phyloP scores from a whole-genome alignment of 73 alveolate species.

The Paraurostyla sp. region DNA sequence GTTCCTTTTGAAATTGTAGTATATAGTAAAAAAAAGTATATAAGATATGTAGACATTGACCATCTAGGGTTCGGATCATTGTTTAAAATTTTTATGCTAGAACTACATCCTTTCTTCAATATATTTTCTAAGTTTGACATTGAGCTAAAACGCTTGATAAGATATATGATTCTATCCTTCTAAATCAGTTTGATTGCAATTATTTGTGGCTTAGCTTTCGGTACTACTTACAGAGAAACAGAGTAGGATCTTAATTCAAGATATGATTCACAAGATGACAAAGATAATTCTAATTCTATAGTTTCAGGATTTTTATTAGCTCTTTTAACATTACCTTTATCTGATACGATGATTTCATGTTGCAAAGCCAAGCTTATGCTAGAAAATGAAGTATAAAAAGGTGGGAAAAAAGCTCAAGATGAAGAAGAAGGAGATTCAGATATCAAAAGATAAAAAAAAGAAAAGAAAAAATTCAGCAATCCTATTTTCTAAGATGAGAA shows the following conservation, averaged over 20 bases:
- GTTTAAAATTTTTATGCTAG: not conserved
- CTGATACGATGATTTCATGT: no score
- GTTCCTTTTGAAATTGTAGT: not conserved
- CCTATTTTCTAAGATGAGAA: no score
- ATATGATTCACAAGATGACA: not conserved
- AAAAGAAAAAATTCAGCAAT: no score
- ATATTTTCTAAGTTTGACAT: constrained; percentile 6
- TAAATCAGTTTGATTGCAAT: not conserved
- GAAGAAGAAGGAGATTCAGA: no score
- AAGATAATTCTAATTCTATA: not conserved
- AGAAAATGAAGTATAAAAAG: no score
- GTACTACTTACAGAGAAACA: constrained; percentile 5
- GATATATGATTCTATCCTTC: not conserved
- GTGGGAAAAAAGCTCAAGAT: no score
- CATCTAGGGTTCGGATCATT: not conserved
- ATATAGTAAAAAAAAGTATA: not conserved
- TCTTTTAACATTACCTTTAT: no score
- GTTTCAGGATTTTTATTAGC: not conserved
- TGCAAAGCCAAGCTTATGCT: no score
- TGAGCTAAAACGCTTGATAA: constrained; percentile 3
- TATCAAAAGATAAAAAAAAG: no score
- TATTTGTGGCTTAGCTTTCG: constrained; percentile 3
- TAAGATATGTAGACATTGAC: not conserved
- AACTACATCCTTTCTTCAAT: constrained; percentile 28
- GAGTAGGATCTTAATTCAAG: not conserved